Evolutionary conservation across 257 asterid genomes (phyloP).

Genomic region (Echites panduratus): DNA sequence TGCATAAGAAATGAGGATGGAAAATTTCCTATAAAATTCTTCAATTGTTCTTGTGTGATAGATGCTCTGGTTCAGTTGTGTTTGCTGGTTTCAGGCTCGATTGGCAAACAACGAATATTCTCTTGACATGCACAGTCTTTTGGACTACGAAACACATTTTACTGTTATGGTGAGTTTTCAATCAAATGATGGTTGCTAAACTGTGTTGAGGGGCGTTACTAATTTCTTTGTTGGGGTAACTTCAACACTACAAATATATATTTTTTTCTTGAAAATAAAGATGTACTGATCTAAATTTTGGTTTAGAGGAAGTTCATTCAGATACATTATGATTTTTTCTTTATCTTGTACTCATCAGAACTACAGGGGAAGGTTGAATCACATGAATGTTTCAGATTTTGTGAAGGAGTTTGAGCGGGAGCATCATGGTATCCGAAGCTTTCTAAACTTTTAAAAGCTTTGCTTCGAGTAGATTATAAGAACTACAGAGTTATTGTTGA

Average conservation of each 20-base stretch:
- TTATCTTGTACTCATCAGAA: constrained; percentile 40
- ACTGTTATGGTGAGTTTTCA: constrained; percentile 78
- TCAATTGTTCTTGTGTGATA: neutral
- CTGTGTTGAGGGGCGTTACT: neutral
- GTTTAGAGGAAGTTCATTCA: neutral
- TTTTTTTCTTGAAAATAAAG: neutral
- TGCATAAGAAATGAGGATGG: neutral
- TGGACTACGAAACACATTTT: constrained; percentile 92
- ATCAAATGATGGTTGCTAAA: constrained; percentile 2
- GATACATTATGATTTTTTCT: neutral
- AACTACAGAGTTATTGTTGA: neutral
- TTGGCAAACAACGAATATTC: constrained; percentile 82
- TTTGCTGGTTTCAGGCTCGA: constrained; percentile 55
- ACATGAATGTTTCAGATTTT: constrained; percentile 72
- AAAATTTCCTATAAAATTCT: neutral
- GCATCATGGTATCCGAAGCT: constrained; percentile 55
- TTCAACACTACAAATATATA: neutral
- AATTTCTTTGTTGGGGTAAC: neutral
- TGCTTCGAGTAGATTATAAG: constrained; percentile 8
- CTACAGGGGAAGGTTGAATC: constrained; percentile 80
- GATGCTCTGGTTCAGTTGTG: constrained; percentile 1
- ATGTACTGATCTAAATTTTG: neutral
- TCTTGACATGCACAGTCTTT: constrained; percentile 69
- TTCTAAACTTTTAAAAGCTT: constrained; percentile 12
- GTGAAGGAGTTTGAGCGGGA: constrained; percentile 79